Conservation (phyloP, 176 grass and related monocot genomes). For the Puya raimondii region DNA sequence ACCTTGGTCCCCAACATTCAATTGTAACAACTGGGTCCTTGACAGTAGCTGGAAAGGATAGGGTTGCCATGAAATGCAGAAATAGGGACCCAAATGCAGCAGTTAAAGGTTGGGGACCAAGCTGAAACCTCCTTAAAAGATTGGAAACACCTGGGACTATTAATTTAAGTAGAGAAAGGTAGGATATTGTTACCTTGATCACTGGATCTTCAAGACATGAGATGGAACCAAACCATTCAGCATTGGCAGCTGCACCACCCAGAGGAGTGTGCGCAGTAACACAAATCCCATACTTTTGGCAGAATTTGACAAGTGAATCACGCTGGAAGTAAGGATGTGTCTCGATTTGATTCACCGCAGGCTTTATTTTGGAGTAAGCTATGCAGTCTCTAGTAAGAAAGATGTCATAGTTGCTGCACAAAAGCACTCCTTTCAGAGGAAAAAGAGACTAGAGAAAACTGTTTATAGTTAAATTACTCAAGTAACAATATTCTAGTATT, state of each 20-base stretch:
- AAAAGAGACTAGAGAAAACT: slow-evolving; percentile 1
- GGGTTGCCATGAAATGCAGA: too few relatives aligned
- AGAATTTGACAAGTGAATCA: slow-evolving; percentile 88
- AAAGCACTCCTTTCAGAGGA: too few relatives aligned
- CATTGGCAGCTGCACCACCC: slow-evolving; percentile 67
- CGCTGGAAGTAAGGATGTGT: slow-evolving; percentile 85
- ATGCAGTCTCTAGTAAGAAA: slow-evolving; percentile 84
- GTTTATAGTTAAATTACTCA: background rate
- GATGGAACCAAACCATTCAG: slow-evolving; percentile 66
- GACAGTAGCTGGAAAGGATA: too few relatives aligned
- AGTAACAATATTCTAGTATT: background rate
- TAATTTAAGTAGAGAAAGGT: background rate
- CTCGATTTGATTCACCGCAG: slow-evolving; percentile 89
- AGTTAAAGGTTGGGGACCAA: too few relatives aligned
- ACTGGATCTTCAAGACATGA: slow-evolving; percentile 78
- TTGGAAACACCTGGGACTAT: background rate
- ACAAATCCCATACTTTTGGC: slow-evolving; percentile 82
- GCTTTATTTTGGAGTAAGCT: slow-evolving; percentile 90
- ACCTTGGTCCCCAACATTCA: background rate
- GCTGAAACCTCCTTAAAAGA: too few relatives aligned
- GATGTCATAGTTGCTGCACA: slow-evolving; percentile 89
- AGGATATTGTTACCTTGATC: slow-evolving; percentile 49
- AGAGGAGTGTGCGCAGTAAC: slow-evolving; percentile 85
- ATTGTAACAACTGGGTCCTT: too few relatives aligned
- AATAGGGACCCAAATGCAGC: too few relatives aligned